These are phyloP conservation scores for Aspergillus asperescens DNA, from an alignment of 495 filamentous ascomycete genomes.

Conservation along the genomic window DNA sequence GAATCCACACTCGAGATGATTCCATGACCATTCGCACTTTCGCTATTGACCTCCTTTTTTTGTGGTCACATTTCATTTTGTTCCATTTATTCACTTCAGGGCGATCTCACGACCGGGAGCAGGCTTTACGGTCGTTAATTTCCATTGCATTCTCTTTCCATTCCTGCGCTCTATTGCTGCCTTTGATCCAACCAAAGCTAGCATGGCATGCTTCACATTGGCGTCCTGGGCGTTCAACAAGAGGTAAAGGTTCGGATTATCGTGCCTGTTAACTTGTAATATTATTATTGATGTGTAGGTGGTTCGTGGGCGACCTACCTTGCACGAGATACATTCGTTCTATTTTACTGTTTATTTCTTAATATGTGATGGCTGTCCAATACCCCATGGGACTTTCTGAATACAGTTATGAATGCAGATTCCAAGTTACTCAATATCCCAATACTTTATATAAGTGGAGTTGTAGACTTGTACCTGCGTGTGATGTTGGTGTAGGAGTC, in stretches of 20 bases:
- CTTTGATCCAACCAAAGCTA: background rate
- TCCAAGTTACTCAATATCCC: background rate
- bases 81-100: slow-evolving; percentile 10
- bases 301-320: background rate
- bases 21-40: slow-evolving; percentile 31
- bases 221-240: slow-evolving; percentile 30
- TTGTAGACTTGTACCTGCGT: too few species aligned
- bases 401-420: slow-evolving; percentile 10
- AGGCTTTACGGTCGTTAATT: slow-evolving; percentile 43
- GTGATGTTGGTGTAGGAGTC: too few species aligned
- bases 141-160: slow-evolving; percentile 15
- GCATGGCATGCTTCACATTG: slow-evolving; percentile 23
- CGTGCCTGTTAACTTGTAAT: slow-evolving; percentile 27
- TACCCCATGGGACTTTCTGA: slow-evolving; percentile 20
- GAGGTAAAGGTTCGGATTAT: slow-evolving; percentile 17
- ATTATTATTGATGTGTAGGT: slow-evolving; percentile 16
- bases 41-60: too few species aligned
- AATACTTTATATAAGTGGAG: too few species aligned
- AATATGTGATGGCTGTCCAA: slow-evolving; percentile 17
- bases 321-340: slow-evolving; percentile 14
- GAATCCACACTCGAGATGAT: slow-evolving; percentile 26
- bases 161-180: background rate
- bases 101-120: slow-evolving; percentile 44
- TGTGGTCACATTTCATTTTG: too few species aligned
- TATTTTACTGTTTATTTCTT: slow-evolving; percentile 17